Conservation (phyloP, 2,329 filamentous ascomycete genomes). For the Setomelanomma holmii region DNA sequence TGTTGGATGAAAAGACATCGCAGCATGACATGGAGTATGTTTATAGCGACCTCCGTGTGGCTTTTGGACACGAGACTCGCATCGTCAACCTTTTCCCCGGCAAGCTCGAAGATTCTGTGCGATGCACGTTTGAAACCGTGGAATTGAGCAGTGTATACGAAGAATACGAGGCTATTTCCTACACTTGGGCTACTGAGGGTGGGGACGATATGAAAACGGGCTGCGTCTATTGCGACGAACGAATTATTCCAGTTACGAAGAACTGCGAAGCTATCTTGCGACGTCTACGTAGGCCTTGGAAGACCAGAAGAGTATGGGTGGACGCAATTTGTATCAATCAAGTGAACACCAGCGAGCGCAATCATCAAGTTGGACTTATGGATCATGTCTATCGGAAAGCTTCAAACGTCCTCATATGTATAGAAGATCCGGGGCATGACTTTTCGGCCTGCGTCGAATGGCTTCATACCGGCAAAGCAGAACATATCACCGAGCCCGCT, state of each 20-base stretch:
- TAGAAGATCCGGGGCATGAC: background rate
- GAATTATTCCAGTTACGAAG: slow-evolving; percentile 9
- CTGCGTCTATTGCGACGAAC: slow-evolving; percentile 4
- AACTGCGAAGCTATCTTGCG: slow-evolving; percentile 21
- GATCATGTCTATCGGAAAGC: slow-evolving; percentile 15
- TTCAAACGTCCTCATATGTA: background rate
- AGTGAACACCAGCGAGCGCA: slow-evolving; percentile 17
- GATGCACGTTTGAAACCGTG: slow-evolving; percentile 6
- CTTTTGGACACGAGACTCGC: background rate
- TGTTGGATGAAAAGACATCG: background rate
- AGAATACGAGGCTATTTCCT: slow-evolving; percentile 19
- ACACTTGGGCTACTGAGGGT: slow-evolving; percentile 22
- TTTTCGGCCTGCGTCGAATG: background rate
- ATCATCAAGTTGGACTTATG: slow-evolving; percentile 25
- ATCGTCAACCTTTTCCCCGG: slow-evolving; percentile 3
- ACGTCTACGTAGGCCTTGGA: slow-evolving; percentile 7
- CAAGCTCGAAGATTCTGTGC: background rate
- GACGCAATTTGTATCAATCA: slow-evolving; percentile 29
- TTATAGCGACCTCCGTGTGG: background rate
- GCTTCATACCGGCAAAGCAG: background rate
- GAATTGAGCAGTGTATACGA: slow-evolving; percentile 1
- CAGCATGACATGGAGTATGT: background rate
- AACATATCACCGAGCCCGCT: too few species aligned
- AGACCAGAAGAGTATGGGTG: slow-evolving; percentile 16
- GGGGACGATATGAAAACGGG: slow-evolving; percentile 17